phyloP scores from a whole-genome alignment of 768 basidiomycete species.

The Lactarius vividus region DNA sequence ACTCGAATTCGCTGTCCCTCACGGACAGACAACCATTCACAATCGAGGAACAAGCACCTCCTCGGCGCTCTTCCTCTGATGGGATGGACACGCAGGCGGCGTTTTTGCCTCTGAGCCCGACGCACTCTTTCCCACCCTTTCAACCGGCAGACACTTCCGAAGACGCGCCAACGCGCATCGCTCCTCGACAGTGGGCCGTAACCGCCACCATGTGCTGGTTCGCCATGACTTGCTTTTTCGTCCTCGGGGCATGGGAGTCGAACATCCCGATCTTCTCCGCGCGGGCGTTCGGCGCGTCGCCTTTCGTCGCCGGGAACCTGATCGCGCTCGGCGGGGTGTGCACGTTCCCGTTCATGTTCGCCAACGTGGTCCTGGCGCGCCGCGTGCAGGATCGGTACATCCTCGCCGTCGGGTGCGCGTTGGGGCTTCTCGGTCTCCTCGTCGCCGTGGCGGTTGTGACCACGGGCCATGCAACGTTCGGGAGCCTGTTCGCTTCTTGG shows the following conservation, averaged over 20 bases:
- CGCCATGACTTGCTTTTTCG: slow-evolving; percentile 66
- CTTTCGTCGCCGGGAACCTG: slow-evolving; percentile 65
- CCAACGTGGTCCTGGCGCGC: slow-evolving; percentile 55
- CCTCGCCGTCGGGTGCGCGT: slow-evolving; percentile 48
- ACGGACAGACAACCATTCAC: not conserved
- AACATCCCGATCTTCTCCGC: slow-evolving; percentile 64
- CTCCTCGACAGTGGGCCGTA: slow-evolving; percentile 48
- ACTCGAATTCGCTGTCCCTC: not conserved
- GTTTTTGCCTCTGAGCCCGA: not conserved
- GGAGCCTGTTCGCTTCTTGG: slow-evolving; percentile 48
- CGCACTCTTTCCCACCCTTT: slow-evolving; percentile 1
- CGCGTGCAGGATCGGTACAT: slow-evolving; percentile 60
- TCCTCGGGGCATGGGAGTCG: slow-evolving; percentile 67
- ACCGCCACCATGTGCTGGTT: slow-evolving; percentile 67
- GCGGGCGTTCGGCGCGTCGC: slow-evolving; percentile 50
- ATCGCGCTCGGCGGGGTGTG: slow-evolving; percentile 63
- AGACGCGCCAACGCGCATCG: slow-evolving; percentile 22
- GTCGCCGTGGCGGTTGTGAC: slow-evolving; percentile 48
- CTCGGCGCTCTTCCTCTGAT: slow-evolving; percentile 5
- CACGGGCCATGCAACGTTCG: slow-evolving; percentile 43
- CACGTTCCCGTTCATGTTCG: slow-evolving; percentile 64
- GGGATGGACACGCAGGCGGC: not conserved
- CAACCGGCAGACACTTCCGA: slow-evolving; percentile 9
- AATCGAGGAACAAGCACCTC: not conserved
- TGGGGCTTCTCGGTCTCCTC: slow-evolving; percentile 54